Base-by-base conservation (phyloP, 805 yeast genomes). In the Wickerhamomyces chaumierensis region DNA sequence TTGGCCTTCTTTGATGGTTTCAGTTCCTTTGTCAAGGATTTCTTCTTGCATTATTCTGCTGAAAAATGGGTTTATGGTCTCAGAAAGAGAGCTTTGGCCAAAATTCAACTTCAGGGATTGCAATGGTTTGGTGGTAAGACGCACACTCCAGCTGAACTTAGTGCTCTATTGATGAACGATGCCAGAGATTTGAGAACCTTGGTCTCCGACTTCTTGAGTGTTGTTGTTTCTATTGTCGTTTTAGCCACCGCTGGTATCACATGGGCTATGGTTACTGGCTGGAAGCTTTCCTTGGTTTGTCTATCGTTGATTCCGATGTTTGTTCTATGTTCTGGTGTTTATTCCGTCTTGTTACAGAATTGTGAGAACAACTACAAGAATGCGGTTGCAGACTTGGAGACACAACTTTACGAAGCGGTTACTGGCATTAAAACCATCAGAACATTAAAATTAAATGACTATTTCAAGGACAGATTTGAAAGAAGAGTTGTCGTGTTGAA, bases 271-370 rank as follows among this genome's bases (percentile, higher is more conserved):
- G 68, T 67, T 0, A 55, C 68, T 11, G 95, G 96, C 0, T 92
- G 97, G 97, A 82, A 80, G 49, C 61, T 92, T 33, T 73, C 96
- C 2, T 60, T 90, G 9, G 92, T 85, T 2, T 94, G 95, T 2
- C 49, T 88, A 11, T 69, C 95, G 0, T 65, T 87, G 55, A 68
- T 82, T 13, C 94, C 95, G 0, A 45, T 77, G 12, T 75, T 83
- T 37, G 48, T 73, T 0, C 19, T 72, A 0, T 50, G 75, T 2
- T 71, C 88, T 3, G 57, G 62, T 0, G 34, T 64, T 1, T 84
- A 75, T 55, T 75, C 83, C 6, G 42, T 52, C 0, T 37, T 75
- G 3, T 57, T 80, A 25, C 76, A 71, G 42, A 55, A 45, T 9
- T 67, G 67, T 45, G 95, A 88, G 55, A 67, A 73, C 17, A 45